Percentiles rank a stretch among this genome's conserved stretches.
phyloP scores from a whole-genome alignment of 148 eudicot genomes.

The Cornus florida region DNA sequence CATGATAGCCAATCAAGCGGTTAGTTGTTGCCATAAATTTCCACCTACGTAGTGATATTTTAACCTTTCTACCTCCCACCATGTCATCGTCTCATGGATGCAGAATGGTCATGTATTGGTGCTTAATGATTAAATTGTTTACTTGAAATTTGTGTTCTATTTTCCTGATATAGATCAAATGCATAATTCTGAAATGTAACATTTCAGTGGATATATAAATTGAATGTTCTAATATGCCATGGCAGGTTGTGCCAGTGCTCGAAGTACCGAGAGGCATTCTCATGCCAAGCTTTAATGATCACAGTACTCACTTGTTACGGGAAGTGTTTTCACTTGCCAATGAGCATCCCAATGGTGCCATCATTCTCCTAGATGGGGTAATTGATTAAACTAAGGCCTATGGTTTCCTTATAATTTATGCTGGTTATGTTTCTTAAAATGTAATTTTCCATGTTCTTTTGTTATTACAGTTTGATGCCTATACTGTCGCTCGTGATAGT shows the following conservation, averaged over 20 bases:
- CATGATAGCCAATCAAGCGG: constrained; percentile 87
- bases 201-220: neutral
- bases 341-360: constrained; percentile 85
- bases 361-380: constrained; percentile 95
- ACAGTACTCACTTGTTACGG: constrained; percentile 86
- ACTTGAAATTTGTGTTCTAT: neutral
- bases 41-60: neutral
- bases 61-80: no score
- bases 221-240: neutral
- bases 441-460: neutral
- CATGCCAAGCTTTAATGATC: constrained; percentile 92
- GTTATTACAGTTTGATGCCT: constrained; percentile 76
- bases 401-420: neutral
- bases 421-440: neutral
- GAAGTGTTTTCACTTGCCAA: constrained; percentile 92
- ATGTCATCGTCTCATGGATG: no score
- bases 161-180: neutral
- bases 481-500: constrained; percentile 91
- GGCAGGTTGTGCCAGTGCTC: constrained; percentile 80
- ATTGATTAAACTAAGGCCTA: neutral
- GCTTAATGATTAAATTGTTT: no score
- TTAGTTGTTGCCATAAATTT: neutral
- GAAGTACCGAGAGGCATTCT: constrained; percentile 88
- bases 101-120: no score
- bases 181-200: neutral